Percentiles rank a stretch among this genome's conserved stretches.
These are phyloP conservation scores for Fusarium luffae DNA, from an alignment of 2,329 filamentous ascomycete genomes.

Conservation along the genomic window DNA sequence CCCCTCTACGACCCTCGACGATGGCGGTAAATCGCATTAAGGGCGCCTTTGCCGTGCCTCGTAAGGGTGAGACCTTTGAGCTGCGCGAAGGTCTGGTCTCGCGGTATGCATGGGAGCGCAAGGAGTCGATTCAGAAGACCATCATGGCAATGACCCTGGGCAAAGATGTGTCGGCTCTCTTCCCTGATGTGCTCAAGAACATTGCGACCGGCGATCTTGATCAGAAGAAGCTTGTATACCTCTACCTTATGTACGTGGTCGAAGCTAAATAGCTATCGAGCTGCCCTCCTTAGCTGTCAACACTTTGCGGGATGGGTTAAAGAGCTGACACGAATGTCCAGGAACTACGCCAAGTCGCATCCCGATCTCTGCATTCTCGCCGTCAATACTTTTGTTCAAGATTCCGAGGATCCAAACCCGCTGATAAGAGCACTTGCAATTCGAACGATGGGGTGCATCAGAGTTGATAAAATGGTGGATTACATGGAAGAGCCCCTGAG, in stretches of 20 bases:
- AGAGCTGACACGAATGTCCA: constrained; percentile 52
- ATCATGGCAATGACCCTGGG: constrained; percentile 99
- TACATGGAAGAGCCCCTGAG: constrained; percentile 99
- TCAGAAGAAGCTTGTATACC: constrained; percentile 99
- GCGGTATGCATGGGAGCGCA: constrained; percentile 98
- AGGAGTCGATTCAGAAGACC: constrained; percentile 99
- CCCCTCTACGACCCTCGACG: constrained; percentile 49
- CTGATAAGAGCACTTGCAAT: constrained; percentile 94
- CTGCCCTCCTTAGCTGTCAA: constrained; percentile 2
- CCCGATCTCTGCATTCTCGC: constrained; percentile 98
- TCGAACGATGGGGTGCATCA: constrained; percentile 97
- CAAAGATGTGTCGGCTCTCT: constrained; percentile 97
- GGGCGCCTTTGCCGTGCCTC: constrained; percentile 90
- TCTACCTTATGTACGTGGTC: constrained; percentile 87
- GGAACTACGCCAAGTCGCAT: constrained; percentile 99
- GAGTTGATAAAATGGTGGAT: constrained; percentile 99
- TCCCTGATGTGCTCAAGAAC: constrained; percentile 98
- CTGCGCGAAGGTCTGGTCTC: constrained; percentile 94
- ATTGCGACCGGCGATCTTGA: constrained; percentile 95
- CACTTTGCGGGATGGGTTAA: neutral
- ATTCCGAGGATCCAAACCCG: constrained; percentile 98
- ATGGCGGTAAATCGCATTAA: constrained; percentile 98
- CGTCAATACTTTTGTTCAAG: constrained; percentile 99
- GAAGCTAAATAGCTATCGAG: neutral
- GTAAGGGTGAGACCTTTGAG: constrained; percentile 98